These are phyloP conservation scores for Litsea cubeba DNA, from an alignment of 164 flowering plant species.

Conservation along the genomic window DNA sequence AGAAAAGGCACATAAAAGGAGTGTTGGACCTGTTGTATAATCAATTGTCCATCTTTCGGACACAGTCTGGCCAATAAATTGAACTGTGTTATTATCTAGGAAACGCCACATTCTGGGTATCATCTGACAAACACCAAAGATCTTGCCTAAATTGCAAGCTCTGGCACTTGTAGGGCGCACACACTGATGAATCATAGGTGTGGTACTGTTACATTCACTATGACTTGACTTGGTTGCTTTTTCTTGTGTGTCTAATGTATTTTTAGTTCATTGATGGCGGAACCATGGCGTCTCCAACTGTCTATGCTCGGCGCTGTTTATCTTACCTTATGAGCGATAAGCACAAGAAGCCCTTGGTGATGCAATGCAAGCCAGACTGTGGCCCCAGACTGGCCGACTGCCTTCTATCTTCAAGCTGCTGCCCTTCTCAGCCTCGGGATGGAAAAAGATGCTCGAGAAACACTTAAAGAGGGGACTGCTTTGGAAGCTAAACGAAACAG, in stretches of 20 bases:
- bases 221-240: background rate
- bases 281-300: slow-evolving; percentile 83
- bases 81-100: no score
- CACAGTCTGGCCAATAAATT: no score
- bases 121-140: no score
- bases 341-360: slow-evolving; percentile 83
- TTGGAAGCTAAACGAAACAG: slow-evolving; percentile 62
- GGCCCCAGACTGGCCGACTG: slow-evolving; percentile 85
- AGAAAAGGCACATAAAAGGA: no score
- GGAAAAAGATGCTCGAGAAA: slow-evolving; percentile 77
- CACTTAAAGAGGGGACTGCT: slow-evolving; percentile 64
- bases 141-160: no score
- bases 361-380: slow-evolving; percentile 90
- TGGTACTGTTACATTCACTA: background rate
- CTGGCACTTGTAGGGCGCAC: no score
- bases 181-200: no score
- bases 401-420: slow-evolving; percentile 78
- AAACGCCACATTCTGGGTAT: no score
- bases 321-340: slow-evolving; percentile 69
- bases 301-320: slow-evolving; percentile 76
- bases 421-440: slow-evolving; percentile 79
- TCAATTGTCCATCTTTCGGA: no score
- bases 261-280: slow-evolving; percentile 78
- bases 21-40: no score
- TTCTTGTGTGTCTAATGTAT: slow-evolving; percentile 6